Base-by-base conservation (phyloP, 352 stramenopile genomes). In the Phytophthora colocasiae region DNA sequence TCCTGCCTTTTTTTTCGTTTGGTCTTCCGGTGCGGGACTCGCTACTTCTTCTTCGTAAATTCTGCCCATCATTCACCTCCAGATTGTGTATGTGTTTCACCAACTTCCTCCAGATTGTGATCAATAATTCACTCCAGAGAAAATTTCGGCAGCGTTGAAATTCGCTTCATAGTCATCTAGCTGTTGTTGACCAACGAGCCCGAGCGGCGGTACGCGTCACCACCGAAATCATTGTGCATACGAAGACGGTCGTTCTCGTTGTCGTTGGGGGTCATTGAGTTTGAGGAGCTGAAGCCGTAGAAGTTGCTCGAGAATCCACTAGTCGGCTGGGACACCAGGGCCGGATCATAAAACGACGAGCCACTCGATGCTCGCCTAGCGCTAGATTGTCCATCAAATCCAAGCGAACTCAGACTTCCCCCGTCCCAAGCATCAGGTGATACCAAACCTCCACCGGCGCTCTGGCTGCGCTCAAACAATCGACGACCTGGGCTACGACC, bases 111-210 rank as follows among this genome's bases (percentile, higher is more conserved):
- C 31, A 36, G 11, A 36, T 36, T 64, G 47, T 73, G 19, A 44
- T 53, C 31, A 36, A 36, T 36, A 36, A 36, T 36, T 36, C 31
- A 36, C 31, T 36, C 31, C 8, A 36, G 12, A 36, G 31, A 14
- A 14, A 36, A 36, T 36, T 10, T 12, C 31, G 1, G 8, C 31
- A 14, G 9, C 14, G 31, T 36, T 12, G 31, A 10, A 36, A 36
- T 36, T 10, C 15, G 4, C 22, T 46, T 36, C 31, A 36, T 36
- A 14, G 63, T 69, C 22, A 22, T 22, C 49, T 80, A 77, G 44
- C 72, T 70, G 58, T 83, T 87, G 63, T 85, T 81, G 49, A 85
- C 55, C 56, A 89, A 62, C 45, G 77, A 83, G 24, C 77, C 57
- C 0, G 77, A 68, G 27, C 71, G 75, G 22, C 70, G 77, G 22